phyloP scores from a whole-genome alignment of 2,329 filamentous ascomycete genomes.

The Hypoxylon sp. region DNA sequence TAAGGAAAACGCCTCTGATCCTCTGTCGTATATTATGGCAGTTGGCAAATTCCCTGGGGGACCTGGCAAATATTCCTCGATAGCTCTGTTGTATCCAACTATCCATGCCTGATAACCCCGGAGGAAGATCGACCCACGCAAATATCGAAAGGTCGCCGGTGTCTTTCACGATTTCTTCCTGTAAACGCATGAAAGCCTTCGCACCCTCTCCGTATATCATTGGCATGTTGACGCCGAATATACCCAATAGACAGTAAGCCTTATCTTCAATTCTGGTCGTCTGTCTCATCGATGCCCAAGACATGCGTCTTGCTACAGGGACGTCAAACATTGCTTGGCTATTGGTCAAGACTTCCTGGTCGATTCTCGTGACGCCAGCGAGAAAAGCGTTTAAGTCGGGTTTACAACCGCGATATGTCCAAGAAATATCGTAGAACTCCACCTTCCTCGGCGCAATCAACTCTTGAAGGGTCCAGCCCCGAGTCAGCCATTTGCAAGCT shows the following conservation, averaged over 20 bases:
- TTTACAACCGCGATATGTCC: constrained; percentile 37
- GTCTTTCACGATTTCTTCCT: constrained; percentile 42
- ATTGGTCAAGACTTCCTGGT: constrained; percentile 27
- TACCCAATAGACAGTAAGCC: constrained; percentile 47
- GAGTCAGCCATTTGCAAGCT: constrained; percentile 35
- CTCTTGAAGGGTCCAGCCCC: constrained; percentile 46
- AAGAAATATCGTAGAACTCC: constrained; percentile 40
- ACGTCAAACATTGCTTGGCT: constrained; percentile 31
- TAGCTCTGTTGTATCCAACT: constrained; percentile 3
- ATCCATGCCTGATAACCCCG: neutral
- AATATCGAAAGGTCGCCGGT: constrained; percentile 45
- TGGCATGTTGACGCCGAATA: constrained; percentile 47
- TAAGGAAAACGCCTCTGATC: constrained; percentile 6
- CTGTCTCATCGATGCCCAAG: constrained; percentile 44
- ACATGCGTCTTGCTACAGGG: constrained; percentile 42
- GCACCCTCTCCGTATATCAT: constrained; percentile 47
- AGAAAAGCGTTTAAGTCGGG: constrained; percentile 28
- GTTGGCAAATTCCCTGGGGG: constrained; percentile 17
- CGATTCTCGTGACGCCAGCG: constrained; percentile 37
- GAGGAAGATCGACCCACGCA: constrained; percentile 35
- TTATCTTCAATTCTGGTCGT: constrained; percentile 46
- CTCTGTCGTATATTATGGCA: neutral
- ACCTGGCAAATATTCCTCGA: constrained; percentile 24
- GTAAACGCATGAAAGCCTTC: constrained; percentile 41
- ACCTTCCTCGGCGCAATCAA: constrained; percentile 40